A percentile compares a stretch with the other conserved stretches of the same genome.
Conservation (phyloP, 345 rosid species). For the Kernera saxatilis region DNA sequence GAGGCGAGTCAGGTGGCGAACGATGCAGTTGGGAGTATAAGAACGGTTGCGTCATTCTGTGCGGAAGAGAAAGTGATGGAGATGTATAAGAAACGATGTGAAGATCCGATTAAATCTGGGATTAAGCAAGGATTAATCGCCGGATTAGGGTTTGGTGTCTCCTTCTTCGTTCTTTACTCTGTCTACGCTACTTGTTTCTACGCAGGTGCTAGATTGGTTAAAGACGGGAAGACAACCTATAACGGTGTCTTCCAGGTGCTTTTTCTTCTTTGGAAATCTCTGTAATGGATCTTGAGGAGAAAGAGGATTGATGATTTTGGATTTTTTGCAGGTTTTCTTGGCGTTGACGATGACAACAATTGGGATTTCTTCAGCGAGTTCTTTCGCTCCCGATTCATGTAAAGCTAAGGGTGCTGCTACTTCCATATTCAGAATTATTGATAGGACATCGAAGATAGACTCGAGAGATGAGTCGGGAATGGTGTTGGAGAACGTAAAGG, state of each 20-base stretch:
- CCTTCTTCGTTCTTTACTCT: constrained; percentile 38
- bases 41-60: constrained; percentile 74
- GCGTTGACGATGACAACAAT: constrained; percentile 44
- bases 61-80: constrained; percentile 63
- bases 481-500: constrained; percentile 38
- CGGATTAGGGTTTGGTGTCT: constrained; percentile 52
- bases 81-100: constrained; percentile 47
- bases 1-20: constrained; percentile 75
- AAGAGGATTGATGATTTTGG: not conserved
- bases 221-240: constrained; percentile 39
- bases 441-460: constrained; percentile 48
- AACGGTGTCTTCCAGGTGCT: constrained; percentile 48
- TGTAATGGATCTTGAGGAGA: not conserved
- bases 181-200: constrained; percentile 52
- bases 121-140: constrained; percentile 47
- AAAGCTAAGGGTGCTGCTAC: constrained; percentile 49
- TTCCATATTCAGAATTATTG: constrained; percentile 56
- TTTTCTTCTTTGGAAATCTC: not conserved
- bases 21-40: constrained; percentile 64
- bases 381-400: constrained; percentile 43
- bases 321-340: constrained; percentile 44
- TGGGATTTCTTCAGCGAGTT: constrained; percentile 48
- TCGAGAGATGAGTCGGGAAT: constrained; percentile 43
- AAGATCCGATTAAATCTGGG: constrained; percentile 48
- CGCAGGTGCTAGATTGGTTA: constrained; percentile 52